Conservation (phyloP, 164 flowering plant species). For the Dillenia turbinata region DNA sequence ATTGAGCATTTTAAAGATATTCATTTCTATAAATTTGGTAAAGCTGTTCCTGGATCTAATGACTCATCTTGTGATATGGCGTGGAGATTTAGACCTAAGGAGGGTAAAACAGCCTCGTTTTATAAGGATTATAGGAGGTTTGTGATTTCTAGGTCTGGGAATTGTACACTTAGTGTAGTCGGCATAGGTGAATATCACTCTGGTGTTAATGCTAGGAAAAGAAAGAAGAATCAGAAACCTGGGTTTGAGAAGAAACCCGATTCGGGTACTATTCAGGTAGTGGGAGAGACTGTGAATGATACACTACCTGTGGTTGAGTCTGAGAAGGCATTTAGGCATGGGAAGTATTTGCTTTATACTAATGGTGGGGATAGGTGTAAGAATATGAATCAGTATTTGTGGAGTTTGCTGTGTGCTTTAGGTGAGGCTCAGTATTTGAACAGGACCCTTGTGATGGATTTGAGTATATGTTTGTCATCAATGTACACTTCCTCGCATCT, state of each 20-base stretch:
- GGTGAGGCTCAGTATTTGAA: conserved; percentile 80
- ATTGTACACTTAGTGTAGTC: conserved; percentile 53
- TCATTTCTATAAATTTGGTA: conserved; percentile 85
- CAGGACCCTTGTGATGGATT: conserved; percentile 49
- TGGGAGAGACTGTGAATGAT: conserved; percentile 71
- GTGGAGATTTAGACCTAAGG: conserved; percentile 91
- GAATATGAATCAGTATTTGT: conserved; percentile 85
- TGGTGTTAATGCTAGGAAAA: conserved; percentile 85
- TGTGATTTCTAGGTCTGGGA: conserved; percentile 48
- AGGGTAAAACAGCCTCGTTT: conserved; percentile 75
- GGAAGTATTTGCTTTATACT: conserved; percentile 62
- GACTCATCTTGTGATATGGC: conserved; percentile 87
- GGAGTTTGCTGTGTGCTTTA: conserved; percentile 91
- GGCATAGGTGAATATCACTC: conserved; percentile 80
- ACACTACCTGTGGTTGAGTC: conserved; percentile 70
- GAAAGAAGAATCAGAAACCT: conserved; percentile 55
- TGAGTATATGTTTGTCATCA: conserved; percentile 68
- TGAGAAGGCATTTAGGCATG: conserved; percentile 59
- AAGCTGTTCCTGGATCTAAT: conserved; percentile 60
- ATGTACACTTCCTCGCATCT: conserved; percentile 59
- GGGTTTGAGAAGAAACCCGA: conserved; percentile 44
- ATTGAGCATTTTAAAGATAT: conserved; percentile 78
- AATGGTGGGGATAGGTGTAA: conserved; percentile 95
- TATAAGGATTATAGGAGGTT: conserved; percentile 88
- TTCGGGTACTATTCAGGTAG: conserved; percentile 36